phyloP scores from a whole-genome alignment of 2,329 filamentous ascomycete species.

The Trichocomaceae sp. region DNA sequence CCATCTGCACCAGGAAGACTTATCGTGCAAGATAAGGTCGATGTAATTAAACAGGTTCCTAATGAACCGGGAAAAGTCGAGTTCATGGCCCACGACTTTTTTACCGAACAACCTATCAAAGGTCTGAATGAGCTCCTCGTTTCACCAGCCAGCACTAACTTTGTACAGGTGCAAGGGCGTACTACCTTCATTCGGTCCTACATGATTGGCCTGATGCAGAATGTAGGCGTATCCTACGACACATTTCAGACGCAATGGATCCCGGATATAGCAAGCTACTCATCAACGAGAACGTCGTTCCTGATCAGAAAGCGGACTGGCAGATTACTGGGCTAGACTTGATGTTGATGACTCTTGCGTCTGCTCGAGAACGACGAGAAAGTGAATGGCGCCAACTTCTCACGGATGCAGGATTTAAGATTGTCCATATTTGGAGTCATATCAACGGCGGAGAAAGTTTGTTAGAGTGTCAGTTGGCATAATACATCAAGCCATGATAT shows the following conservation, averaged over 20 bases:
- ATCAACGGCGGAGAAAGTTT: constrained; percentile 12
- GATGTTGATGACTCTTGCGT: constrained; percentile 12
- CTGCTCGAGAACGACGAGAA: constrained; percentile 11
- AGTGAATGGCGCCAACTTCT: constrained; percentile 10
- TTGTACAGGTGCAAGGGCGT: constrained; percentile 29
- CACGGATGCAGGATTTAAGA: constrained; percentile 18
- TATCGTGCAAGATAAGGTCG: constrained; percentile 45
- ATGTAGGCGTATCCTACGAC: constrained; percentile 27
- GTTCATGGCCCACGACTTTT: constrained; percentile 42
- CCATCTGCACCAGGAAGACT: constrained; percentile 36
- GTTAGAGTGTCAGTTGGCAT: constrained; percentile 7
- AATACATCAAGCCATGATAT: no score
- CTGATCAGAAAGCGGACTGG: constrained; percentile 27
- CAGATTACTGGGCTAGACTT: constrained; percentile 29
- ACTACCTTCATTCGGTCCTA: constrained; percentile 31
- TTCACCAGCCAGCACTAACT: no score
- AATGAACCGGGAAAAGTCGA: constrained; percentile 18
- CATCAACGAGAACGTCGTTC: constrained; percentile 27
- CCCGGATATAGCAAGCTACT: constrained; percentile 27
- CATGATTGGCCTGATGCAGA: constrained; percentile 32
- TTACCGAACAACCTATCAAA: constrained; percentile 42
- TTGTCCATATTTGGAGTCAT: constrained; percentile 21
- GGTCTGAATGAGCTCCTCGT: constrained; percentile 19
- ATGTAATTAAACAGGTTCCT: constrained; percentile 28
- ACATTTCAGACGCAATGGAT: constrained; percentile 19